Evolutionary conservation across 2,329 filamentous ascomycete genomes (phyloP).

Genomic region (Xylariaceae sp.): DNA sequence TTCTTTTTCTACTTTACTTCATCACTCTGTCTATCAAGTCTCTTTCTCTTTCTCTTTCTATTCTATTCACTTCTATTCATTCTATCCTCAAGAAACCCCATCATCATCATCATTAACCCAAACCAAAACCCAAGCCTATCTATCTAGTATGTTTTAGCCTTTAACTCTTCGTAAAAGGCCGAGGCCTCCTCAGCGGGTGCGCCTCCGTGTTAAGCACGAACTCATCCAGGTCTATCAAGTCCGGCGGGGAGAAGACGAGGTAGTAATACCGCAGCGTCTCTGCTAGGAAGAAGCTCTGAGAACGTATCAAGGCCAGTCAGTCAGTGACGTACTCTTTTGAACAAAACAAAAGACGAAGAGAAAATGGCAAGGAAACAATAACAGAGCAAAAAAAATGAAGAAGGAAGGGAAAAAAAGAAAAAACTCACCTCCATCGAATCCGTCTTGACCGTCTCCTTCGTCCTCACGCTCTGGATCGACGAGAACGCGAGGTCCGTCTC

Average conservation of each 20-base stretch:
- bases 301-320: neutral
- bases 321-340: constrained; percentile 46
- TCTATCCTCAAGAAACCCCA: too few relatives aligned
- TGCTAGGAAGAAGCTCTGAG: constrained; percentile 59
- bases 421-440: constrained; percentile 26
- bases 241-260: constrained; percentile 40
- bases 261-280: constrained; percentile 52
- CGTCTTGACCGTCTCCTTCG: constrained; percentile 34
- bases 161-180: too few relatives aligned
- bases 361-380: neutral
- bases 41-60: too few relatives aligned
- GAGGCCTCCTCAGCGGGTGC: constrained; percentile 29
- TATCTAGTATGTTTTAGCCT: too few relatives aligned
- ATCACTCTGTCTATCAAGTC: too few relatives aligned
- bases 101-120: too few relatives aligned
- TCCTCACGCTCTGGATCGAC: constrained; percentile 46
- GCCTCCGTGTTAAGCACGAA: constrained; percentile 47
- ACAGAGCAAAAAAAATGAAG: neutral
- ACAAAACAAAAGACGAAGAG: constrained; percentile 33
- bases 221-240: constrained; percentile 52
- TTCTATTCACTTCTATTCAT: too few relatives aligned
- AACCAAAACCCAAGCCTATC: too few relatives aligned
- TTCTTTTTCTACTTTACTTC: too few relatives aligned
- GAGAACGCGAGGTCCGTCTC: constrained; percentile 44
- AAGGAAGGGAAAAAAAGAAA: neutral